Evolutionary conservation across 1,284 basidiomycete genomes (phyloP).

Genomic region (Sanghuangporus weigelae): DNA sequence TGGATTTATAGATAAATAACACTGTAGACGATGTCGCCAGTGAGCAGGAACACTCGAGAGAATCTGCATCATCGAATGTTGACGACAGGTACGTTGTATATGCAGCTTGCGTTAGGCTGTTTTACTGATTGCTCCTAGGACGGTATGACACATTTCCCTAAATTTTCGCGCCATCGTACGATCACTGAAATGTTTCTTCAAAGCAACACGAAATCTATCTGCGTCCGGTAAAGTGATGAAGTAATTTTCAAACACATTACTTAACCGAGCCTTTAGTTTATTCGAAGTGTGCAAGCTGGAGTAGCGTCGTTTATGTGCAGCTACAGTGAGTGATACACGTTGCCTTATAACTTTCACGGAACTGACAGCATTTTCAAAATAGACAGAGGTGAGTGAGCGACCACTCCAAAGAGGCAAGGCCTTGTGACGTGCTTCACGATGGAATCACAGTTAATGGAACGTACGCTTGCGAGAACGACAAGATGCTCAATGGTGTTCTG

Average conservation of each 20-base stretch:
- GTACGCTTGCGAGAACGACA: conserved; percentile 50
- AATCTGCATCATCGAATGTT: conserved; percentile 41
- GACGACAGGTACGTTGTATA: conserved; percentile 41
- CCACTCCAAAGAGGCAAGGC: not conserved
- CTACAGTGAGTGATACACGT: conserved; percentile 42
- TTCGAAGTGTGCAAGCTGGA: conserved; percentile 51
- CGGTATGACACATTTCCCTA: not conserved
- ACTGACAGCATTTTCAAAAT: not conserved
- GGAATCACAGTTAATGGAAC: conserved; percentile 38
- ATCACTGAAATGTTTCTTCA: not conserved
- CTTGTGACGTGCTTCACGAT: not conserved
- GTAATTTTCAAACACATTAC: conserved; percentile 14
- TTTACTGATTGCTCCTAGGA: not conserved
- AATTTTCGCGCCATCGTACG: not conserved
- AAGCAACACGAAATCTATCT: conserved; percentile 50
- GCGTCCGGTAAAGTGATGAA: conserved; percentile 31
- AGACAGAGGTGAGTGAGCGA: conserved; percentile 20
- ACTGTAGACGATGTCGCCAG: conserved; percentile 18
- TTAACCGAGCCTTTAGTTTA: conserved; percentile 24
- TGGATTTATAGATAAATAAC: conserved; percentile 1
- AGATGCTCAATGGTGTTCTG: conserved; percentile 48
- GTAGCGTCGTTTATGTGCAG: conserved; percentile 72
- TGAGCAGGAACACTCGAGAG: conserved; percentile 37
- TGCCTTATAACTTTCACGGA: not conserved
- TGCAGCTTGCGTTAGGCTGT: not conserved